These are phyloP conservation scores for Lizonia empirigonia DNA, from an alignment of 2,329 filamentous ascomycete genomes.

Conservation along the genomic window DNA sequence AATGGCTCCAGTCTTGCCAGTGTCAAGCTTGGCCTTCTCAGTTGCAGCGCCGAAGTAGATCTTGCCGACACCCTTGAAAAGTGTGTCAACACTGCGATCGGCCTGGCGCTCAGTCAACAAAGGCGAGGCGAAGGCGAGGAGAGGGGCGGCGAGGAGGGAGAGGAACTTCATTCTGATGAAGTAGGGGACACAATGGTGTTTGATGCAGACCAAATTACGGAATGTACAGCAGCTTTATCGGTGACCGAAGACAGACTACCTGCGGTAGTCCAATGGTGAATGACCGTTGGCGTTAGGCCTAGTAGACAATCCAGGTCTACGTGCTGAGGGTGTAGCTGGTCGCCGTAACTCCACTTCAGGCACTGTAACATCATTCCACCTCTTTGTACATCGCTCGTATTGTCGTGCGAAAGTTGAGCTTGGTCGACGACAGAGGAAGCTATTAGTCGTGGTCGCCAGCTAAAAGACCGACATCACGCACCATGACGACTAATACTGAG, in stretches of 20 bases:
- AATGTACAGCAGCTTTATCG: not conserved
- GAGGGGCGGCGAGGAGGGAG: not conserved
- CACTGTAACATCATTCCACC: not conserved
- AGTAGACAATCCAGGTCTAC: not conserved
- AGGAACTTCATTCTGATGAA: not conserved
- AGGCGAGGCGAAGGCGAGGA: not conserved
- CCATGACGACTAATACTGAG: not conserved
- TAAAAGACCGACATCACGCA: not conserved
- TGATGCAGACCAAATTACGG: not conserved
- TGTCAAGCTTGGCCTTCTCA: slow-evolving; percentile 60
- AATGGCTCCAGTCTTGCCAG: slow-evolving; percentile 59
- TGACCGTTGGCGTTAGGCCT: not conserved
- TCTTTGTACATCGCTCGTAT: not conserved
- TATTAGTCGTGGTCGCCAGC: not conserved
- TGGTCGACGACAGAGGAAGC: not conserved
- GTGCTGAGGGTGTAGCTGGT: not conserved
- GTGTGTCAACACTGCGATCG: not conserved
- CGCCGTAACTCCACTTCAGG: not conserved
- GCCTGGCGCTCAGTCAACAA: not conserved
- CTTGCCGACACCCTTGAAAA: slow-evolving; percentile 55
- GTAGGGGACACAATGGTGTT: not conserved
- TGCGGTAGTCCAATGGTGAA: not conserved
- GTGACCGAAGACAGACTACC: not conserved
- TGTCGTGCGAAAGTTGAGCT: not conserved
- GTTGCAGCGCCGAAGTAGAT: slow-evolving; percentile 68